Evolutionary conservation across 257 asterid species (phyloP).

Genomic region (Thymus quinquecostatus): DNA sequence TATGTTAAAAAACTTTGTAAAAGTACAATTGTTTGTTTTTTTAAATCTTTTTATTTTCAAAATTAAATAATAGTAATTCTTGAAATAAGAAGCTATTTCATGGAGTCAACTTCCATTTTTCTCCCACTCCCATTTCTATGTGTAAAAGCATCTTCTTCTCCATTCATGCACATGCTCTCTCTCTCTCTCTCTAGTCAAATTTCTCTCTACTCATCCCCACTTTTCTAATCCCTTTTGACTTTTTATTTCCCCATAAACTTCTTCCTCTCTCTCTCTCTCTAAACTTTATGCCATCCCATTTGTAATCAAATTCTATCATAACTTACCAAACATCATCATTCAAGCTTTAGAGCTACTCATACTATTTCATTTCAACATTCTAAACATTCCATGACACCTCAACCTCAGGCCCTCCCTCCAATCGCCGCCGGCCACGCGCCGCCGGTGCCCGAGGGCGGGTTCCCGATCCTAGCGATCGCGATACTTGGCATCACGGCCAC

Average conservation of each 20-base stretch:
- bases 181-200: slow-evolving; percentile 29
- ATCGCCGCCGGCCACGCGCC: slow-evolving; percentile 43
- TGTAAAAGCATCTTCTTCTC: slow-evolving; percentile 42
- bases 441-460: slow-evolving; percentile 45
- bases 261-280: slow-evolving; percentile 13
- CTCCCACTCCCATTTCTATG: slow-evolving; percentile 45
- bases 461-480: slow-evolving; percentile 76
- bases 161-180: slow-evolving; percentile 37
- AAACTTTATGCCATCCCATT: slow-evolving; percentile 7
- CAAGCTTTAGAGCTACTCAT: background rate
- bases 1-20: background rate
- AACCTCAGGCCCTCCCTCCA: slow-evolving; percentile 41
- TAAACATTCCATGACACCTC: slow-evolving; percentile 34
- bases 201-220: slow-evolving; percentile 30
- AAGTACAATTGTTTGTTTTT: too few species aligned
- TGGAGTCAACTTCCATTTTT: slow-evolving; percentile 45
- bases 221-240: slow-evolving; percentile 39
- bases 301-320: slow-evolving; percentile 27
- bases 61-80: background rate
- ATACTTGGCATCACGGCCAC: slow-evolving; percentile 69
- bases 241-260: slow-evolving; percentile 36
- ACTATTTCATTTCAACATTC: slow-evolving; percentile 24
- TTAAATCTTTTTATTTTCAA: background rate
- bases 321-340: slow-evolving; percentile 37
- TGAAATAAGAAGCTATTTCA: slow-evolving; percentile 8